Conservation (phyloP, 2,329 filamentous ascomycete species). For the Capronia americana region DNA sequence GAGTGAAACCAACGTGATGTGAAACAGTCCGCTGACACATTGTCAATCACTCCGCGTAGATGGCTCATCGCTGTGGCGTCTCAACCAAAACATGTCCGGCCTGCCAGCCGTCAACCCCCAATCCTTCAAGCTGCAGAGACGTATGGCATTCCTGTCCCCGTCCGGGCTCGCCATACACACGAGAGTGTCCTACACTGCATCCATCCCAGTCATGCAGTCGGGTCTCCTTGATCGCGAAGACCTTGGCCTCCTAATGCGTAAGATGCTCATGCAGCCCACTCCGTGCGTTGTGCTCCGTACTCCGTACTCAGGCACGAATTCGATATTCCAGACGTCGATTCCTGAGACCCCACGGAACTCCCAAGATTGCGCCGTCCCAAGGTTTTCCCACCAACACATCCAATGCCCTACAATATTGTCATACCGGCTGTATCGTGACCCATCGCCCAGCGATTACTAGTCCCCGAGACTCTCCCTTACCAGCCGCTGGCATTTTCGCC, state of each 20-base stretch:
- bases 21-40: neutral
- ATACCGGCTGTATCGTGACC: neutral
- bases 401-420: neutral
- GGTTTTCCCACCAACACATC: neutral
- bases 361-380: neutral
- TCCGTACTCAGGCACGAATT: neutral
- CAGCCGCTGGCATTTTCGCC: conserved; percentile 76
- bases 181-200: neutral
- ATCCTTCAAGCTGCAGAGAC: neutral
- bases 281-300: conserved; percentile 16
- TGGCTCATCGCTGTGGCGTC: neutral
- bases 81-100: neutral
- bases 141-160: neutral
- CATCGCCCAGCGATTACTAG: conserved; percentile 51
- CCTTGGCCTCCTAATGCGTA: neutral
- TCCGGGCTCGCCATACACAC: neutral
- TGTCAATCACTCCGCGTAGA: neutral
- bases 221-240: neutral
- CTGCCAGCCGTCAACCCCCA: neutral
- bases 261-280: conserved; percentile 11
- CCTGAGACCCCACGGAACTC: neutral
- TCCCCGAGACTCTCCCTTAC: conserved; percentile 83
- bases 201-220: neutral
- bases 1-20: neutral
- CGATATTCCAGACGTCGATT: neutral